These are phyloP conservation scores for Casuarina equisetifolia DNA, from an alignment of 306 rosid species.

Conservation along the genomic window DNA sequence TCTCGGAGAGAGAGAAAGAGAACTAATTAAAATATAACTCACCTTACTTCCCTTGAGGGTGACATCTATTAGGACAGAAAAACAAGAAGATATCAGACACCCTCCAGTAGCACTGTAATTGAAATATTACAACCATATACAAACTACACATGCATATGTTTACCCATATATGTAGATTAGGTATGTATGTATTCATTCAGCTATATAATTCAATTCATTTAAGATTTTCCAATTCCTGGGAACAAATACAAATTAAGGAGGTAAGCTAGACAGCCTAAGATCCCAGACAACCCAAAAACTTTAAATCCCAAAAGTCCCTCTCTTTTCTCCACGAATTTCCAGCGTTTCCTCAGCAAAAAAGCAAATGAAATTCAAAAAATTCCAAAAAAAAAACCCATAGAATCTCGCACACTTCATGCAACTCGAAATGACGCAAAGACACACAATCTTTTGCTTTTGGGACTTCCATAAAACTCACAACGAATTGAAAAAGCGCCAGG, in stretches of 20 bases:
- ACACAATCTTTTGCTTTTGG: neutral
- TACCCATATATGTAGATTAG: neutral
- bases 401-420: neutral
- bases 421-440: neutral
- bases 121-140: neutral
- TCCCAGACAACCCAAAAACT: neutral
- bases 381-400: neutral
- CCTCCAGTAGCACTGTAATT: conserved; percentile 9
- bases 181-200: neutral
- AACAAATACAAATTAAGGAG: neutral
- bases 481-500: neutral
- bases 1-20: neutral
- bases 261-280: neutral
- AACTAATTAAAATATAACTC: conserved; percentile 1
- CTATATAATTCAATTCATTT: neutral
- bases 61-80: conserved; percentile 36
- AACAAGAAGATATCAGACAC: conserved; percentile 28
- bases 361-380: neutral
- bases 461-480: neutral
- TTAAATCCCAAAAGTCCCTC: neutral
- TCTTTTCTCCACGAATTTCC: neutral
- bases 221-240: neutral
- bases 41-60: conserved; percentile 45
- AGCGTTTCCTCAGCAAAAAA: conserved; percentile 8
- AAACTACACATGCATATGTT: neutral